Base-by-base conservation (phyloP, 352 stramenopile genomes). In the Globisporangium recalcitrans region DNA sequence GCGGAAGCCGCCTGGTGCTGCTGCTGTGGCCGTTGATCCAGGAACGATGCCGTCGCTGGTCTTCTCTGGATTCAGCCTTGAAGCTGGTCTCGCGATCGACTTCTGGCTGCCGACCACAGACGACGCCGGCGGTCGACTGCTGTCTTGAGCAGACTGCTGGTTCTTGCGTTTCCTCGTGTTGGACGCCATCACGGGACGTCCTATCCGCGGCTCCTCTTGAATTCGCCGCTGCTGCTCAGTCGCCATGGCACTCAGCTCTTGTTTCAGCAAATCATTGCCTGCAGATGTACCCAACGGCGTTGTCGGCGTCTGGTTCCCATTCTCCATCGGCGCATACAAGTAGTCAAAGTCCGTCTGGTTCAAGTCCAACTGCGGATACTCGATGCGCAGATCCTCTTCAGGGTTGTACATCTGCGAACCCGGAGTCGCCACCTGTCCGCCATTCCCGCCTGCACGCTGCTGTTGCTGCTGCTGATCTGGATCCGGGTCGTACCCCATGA, bases 311-410 rank as follows among this genome's bases (percentile, higher is more conserved):
- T 72, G 68, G 7, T 70, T 70, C 38, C 72, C 63, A 1, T 73
- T 67, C 32, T 87, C 79, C 56, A 90, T 85, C 8, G 80, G 60
- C 9, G 75, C 79, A 59, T 80, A 87, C 27, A 92, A 62, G 64
- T 90, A 90, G 53, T 92, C 81, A 56, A 92, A 67, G 52, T 92
- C 83, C 26, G 69, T 70, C 46, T 91, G 81, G 67, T 87, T 88
- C 62, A 92, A 75, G 54, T 90, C 81, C 0, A 75, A 58, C 36
- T 83, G 74, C 16, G 77, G 67, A 57, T 90, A 92, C 6, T 86
- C 82, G 70, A 91, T 85, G 65, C 88, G 88, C 11, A 89, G 53
- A 60, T 91, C 82, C 31, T 89, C 82, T 34, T 90, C 80, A 13
- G 67, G 66, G 44, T 74, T 49, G 61, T 79, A 79, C 14, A 79